These are phyloP conservation scores for Globisporangium spiculum DNA, from an alignment of 352 stramenopile species.

Conservation along the genomic window DNA sequence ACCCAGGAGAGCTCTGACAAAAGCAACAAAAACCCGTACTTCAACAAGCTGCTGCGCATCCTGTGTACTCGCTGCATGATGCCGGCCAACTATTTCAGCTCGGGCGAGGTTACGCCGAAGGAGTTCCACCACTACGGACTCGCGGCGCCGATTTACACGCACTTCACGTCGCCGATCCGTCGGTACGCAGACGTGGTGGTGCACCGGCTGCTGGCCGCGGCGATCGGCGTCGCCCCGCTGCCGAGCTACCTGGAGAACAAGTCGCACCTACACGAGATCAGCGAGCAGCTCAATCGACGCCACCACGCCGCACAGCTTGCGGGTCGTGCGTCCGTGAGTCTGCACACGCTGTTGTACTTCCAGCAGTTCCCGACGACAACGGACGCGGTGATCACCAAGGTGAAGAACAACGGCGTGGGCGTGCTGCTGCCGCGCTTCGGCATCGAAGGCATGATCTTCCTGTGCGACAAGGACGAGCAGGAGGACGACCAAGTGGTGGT, in stretches of 20 bases:
- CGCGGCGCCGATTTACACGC: slow-evolving; percentile 98
- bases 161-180: slow-evolving; percentile 99
- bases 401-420: slow-evolving; percentile 93
- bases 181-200: slow-evolving; percentile 98
- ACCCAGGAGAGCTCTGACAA: slow-evolving; percentile 28
- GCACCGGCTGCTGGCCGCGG: slow-evolving; percentile 95
- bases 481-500: slow-evolving; percentile 52
- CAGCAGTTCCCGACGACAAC: slow-evolving; percentile 73
- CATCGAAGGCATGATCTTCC: slow-evolving; percentile 95
- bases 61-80: slow-evolving; percentile 98
- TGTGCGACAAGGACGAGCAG: slow-evolving; percentile 77
- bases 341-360: slow-evolving; percentile 99
- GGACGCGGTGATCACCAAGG: slow-evolving; percentile 94
- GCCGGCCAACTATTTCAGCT: slow-evolving; percentile 98
- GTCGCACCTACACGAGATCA: slow-evolving; percentile 93
- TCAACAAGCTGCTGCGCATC: slow-evolving; percentile 98
- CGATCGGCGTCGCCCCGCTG: slow-evolving; percentile 94
- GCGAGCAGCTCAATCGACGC: slow-evolving; percentile 96
- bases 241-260: slow-evolving; percentile 94
- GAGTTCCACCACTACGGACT: slow-evolving; percentile 99
- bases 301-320: slow-evolving; percentile 96
- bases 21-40: slow-evolving; percentile 88
- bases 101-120: slow-evolving; percentile 91
- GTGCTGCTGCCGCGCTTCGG: slow-evolving; percentile 98
- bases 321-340: slow-evolving; percentile 93